Percentiles rank a stretch among this genome's conserved stretches.
These are phyloP conservation scores for Penicillium macrosclerotiorum DNA, from an alignment of 495 filamentous ascomycete genomes.

Conservation along the genomic window DNA sequence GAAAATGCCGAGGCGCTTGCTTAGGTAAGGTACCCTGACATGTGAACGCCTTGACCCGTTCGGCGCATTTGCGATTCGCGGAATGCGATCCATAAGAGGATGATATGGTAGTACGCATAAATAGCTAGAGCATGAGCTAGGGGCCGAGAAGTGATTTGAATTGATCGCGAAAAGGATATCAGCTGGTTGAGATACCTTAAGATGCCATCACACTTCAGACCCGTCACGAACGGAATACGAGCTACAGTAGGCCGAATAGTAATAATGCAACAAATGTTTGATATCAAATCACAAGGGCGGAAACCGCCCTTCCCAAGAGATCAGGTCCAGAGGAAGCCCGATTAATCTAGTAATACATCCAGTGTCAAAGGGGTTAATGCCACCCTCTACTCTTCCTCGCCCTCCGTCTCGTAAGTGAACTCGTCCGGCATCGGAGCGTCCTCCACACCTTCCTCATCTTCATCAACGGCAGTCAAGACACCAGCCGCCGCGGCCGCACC, in stretches of 20 bases:
- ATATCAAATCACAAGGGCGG: conserved; percentile 16
- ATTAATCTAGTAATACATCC: conserved; percentile 51
- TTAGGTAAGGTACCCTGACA: conserved; percentile 11
- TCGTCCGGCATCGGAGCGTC: conserved; percentile 77
- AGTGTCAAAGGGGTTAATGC: conserved; percentile 21
- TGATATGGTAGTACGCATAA: too few relatives aligned
- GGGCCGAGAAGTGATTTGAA: too few relatives aligned
- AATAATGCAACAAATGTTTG: conserved; percentile 16
- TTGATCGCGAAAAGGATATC: too few relatives aligned
- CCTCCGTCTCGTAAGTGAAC: conserved; percentile 84
- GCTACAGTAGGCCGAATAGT: too few relatives aligned
- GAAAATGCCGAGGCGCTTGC: conserved; percentile 32
- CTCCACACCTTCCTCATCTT: conserved; percentile 78
- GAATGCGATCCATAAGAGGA: neutral
- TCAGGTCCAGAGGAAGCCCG: conserved; percentile 29
- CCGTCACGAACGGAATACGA: neutral
- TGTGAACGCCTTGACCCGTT: conserved; percentile 14
- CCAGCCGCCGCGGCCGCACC: conserved; percentile 75
- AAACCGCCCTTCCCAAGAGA: conserved; percentile 19
- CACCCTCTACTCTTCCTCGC: conserved; percentile 55
- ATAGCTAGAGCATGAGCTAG: too few relatives aligned
- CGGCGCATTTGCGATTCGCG: conserved; percentile 7
- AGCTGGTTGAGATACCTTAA: too few relatives aligned
- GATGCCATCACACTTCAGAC: too few relatives aligned
- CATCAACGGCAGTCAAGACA: conserved; percentile 78